Percentiles rank a stretch among this genome's conserved stretches.
Conservation (phyloP, 257 asterid species). For the Thymus quinquecostatus region DNA sequence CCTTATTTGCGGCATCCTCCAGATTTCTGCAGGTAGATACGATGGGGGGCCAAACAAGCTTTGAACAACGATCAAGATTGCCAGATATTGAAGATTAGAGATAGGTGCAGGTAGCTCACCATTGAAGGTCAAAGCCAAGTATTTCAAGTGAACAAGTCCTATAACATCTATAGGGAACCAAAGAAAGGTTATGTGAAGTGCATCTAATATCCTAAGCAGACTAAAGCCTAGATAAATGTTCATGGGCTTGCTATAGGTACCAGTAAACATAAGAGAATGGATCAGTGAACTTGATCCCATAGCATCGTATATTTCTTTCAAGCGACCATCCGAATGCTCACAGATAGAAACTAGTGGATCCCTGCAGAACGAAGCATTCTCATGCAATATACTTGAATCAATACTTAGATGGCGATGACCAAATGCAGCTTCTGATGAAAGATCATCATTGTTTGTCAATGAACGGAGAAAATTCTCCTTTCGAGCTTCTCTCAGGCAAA, state of each 20-base stretch:
- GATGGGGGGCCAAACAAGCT: background rate
- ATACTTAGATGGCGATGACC: constrained; percentile 1
- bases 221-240: background rate
- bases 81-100: background rate
- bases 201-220: background rate
- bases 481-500: background rate
- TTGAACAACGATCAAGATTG: background rate
- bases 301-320: background rate
- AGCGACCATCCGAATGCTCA: background rate
- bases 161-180: background rate
- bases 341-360: background rate
- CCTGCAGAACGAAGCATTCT: background rate
- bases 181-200: background rate
- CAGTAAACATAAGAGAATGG: background rate
- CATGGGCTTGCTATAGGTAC: background rate
- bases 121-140: background rate
- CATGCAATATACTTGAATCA: background rate
- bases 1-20: background rate
- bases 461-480: background rate
- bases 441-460: background rate
- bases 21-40: background rate
- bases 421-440: background rate
- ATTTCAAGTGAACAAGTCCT: background rate
- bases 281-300: background rate
- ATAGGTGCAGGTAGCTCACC: background rate